Evolutionary conservation across 305 asterid species (phyloP), one percentile per base, ranked within the genome.

Genomic region (Solanum chacoense): DNA sequence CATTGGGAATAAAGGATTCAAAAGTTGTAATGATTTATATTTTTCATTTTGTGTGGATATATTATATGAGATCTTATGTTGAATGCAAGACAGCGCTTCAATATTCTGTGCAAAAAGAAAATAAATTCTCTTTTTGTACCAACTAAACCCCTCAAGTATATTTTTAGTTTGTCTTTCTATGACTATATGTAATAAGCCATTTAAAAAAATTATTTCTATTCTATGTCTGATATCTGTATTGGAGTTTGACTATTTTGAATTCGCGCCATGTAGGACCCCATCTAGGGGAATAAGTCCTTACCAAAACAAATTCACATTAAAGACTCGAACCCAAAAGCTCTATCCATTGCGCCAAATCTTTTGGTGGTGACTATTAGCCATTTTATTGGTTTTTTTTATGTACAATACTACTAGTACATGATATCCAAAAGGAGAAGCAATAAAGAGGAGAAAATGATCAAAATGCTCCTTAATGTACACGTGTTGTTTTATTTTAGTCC

Each of bases 1-100:
- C 80, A 72, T 86, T 72, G 80, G 85, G 72, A 76, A 75, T 29
- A 76, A 74, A 91, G 45, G 89, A 81, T 94, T 94, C 95, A 90
- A 93, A 93, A 92, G 94, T 91, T 88, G 87, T 89, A 93, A 93
- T 93, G 90, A 94, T 71, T 22, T 55, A 31, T 40, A 40, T 93
- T 91, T 92, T 69, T n/a, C 77, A 31, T 83, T 83, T 55, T 84
- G 74, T 83, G 73, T 34, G 74, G 87, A 24, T 63, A 81, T 45
- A 45, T 81, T 65, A 88, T 65, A 87, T 87, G 92, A 93, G 91
- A 93, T 93, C 89, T 92, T 90, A 92, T 92, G 94, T 92, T 92
- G 93, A 94, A 95, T 90, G 94, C 95, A 83, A 91, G 93, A 92
- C 91, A 91, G 88, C 91, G 89, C n/a, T 20, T 86, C 85, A 59